Evolutionary conservation across 2,329 filamentous ascomycete species (phyloP), one percentile per base, ranked within the genome.

Genomic region (Aureobasidium vineae): DNA sequence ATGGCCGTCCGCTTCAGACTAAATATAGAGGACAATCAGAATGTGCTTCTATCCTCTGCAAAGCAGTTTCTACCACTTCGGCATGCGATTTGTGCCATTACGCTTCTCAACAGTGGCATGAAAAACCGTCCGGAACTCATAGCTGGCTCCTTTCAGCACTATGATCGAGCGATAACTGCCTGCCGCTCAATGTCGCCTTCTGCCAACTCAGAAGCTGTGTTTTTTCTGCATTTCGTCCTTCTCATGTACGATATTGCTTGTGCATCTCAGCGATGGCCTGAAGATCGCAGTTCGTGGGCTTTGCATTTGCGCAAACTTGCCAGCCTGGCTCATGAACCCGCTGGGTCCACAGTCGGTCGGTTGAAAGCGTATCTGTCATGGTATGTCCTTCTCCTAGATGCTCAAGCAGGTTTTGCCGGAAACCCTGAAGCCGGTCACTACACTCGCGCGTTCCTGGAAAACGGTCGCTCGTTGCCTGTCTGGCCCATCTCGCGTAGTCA

Each of bases 381-480:
- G 83, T 81, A 79, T 73, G 78, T 85, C 43, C 82, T 81, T 70
- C 79, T 79, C 63, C 80, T 86, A 53, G 85, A 86, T 70, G 31
- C 64, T 2, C 67, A 68, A 31, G 56, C 67, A 10, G 63, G 54
- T 10, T 28, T 63, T 26, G 67, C 64, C 7, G 67, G 67, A 11
- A 66, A 68, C 26, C 28, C 61, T 3, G 67, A 68, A 50, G 49
- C 67, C 5, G 67, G 67, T 11, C 43, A 49, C n/a, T 68, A 65
- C 21, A 47, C 66, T 11, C 38, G 59, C 8, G 57, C 64, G 2
- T 68, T 66, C 19, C n/a, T 68, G 7, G 54, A 68, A 3, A 61
- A 68, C 43, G 67, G 54, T 28, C 43, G 59, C 16, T 36, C 63
- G 16, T 36, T 65, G 8, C 63, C 63, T 15, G 40, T 26, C 2